Percentiles rank a stretch among this genome's conserved stretches.
Conservation (phyloP, 2,329 filamentous ascomycete species). For the Monilinia vaccinii-corymbosi region DNA sequence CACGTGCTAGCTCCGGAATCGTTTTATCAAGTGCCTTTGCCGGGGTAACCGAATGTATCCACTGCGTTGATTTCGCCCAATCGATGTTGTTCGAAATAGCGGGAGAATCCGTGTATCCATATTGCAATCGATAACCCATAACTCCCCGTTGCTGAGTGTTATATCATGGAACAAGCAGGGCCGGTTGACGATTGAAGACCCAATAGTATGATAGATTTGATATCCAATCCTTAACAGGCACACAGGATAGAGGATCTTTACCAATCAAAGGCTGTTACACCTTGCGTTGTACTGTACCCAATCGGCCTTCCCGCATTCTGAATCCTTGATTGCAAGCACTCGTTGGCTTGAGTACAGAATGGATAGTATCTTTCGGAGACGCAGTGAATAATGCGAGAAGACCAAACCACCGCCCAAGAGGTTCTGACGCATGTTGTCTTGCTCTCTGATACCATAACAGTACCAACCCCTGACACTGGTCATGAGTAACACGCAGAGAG, state of each 20-base stretch:
- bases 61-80: background rate
- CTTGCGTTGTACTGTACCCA: too few relatives aligned
- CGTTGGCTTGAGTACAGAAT: background rate
- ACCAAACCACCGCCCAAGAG: background rate
- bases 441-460: background rate
- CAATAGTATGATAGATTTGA: background rate
- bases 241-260: background rate
- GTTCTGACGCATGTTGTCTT: background rate
- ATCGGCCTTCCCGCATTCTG: too few relatives aligned
- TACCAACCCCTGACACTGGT: background rate
- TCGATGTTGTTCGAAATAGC: background rate
- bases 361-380: background rate
- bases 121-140: background rate
- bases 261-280: background rate
- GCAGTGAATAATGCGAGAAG: background rate
- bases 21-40: background rate
- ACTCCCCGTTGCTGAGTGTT: background rate
- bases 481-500: background rate
- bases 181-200: background rate
- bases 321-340: background rate
- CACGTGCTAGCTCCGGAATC: background rate
- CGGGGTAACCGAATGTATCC: background rate
- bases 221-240: background rate
- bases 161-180: background rate
- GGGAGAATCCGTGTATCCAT: background rate